Base-by-base conservation (phyloP, 1,139 yeast species). In the Blastobotrys proliferans region DNA sequence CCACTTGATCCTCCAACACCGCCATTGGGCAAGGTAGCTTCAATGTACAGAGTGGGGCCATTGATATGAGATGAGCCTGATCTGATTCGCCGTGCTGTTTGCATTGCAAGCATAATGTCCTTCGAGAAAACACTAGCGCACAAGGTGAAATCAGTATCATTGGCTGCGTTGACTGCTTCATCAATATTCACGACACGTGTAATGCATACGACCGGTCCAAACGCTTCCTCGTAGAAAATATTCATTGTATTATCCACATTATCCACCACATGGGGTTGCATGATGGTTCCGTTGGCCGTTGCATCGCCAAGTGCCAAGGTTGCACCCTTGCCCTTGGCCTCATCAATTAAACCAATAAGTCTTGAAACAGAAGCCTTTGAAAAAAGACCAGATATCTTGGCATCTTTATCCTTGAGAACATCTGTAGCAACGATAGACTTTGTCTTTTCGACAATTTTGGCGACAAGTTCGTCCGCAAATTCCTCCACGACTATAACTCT, bases 401-500 rank as follows among this genome's bases (percentile, higher is more conserved):
- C n/a, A n/a, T n/a, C n/a, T 2, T 16, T n/a, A 17, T 17, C 19
- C 26, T 22, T 22, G 9, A 22, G 11, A 22, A 31, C 5, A 3
- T 31, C 13, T 10, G 18, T 16, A 10, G 35, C 35, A 5, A 19
- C 20, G 6, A 21, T 6, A 10, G 13, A 13, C 3, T 19, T 9
- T 5, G 6, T 31, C 26, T 20, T 4, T n/a, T n/a, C n/a, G n/a
- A n/a, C n/a, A n/a, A n/a, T n/a, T n/a, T n/a, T n/a, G n/a, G n/a
- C n/a, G 20, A 16, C 34, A 61, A 82, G 83, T 55, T 77, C 68
- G 42, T 82, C 87, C 55, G 79, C 77, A 16, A 83, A 66, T 1
- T 70, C 64, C 44, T 74, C 76, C 50, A 81, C 84, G 32, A 84
- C 81, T 51, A 79, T 79, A 22, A 85, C 69, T 54, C 95, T 71